Conservation (phyloP, 2,329 filamentous ascomycete species). For the Ophiosphaerella herpotricha region DNA sequence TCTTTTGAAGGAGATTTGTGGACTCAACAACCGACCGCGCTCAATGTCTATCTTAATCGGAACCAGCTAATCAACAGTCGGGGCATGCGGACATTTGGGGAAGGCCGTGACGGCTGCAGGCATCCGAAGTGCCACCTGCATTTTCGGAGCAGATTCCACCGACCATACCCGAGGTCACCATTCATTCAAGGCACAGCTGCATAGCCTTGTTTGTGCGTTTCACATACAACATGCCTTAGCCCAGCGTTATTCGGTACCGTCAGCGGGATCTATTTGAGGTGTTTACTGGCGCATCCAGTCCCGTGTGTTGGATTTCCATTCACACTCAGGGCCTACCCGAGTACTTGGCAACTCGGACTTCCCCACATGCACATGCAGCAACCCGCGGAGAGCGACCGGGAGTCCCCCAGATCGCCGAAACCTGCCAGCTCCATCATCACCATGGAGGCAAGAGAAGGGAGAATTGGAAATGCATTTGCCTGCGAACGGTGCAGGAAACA, state of each 20-base stretch:
- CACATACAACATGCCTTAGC: constrained; percentile 11
- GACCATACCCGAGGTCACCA: constrained; percentile 33
- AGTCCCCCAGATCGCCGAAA: constrained; percentile 29
- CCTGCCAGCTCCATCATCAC: constrained; percentile 32
- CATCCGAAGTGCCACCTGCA: constrained; percentile 21
- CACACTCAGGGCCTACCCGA: constrained; percentile 24
- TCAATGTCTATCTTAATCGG: constrained; percentile 12
- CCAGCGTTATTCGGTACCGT: constrained; percentile 12
- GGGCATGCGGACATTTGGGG: constrained; percentile 15
- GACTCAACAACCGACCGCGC: neutral
- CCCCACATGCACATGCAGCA: constrained; percentile 35
- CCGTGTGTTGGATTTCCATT: constrained; percentile 10
- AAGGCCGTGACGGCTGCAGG: constrained; percentile 26
- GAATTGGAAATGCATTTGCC: constrained; percentile 44
- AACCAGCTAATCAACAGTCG: constrained; percentile 15
- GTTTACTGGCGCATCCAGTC: constrained; percentile 11
- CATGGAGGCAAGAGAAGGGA: constrained; percentile 44
- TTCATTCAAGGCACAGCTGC: constrained; percentile 26
- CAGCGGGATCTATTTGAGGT: constrained; percentile 12
- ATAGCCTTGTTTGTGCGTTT: constrained; percentile 14
- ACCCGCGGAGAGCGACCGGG: constrained; percentile 28
- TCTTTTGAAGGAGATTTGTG: constrained; percentile 4
- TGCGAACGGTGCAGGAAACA: constrained; percentile 45
- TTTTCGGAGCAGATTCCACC: constrained; percentile 34
- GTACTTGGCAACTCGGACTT: constrained; percentile 44